These are phyloP conservation scores for Jatropha curcas DNA, from an alignment of 345 rosid species.

Conservation along the genomic window DNA sequence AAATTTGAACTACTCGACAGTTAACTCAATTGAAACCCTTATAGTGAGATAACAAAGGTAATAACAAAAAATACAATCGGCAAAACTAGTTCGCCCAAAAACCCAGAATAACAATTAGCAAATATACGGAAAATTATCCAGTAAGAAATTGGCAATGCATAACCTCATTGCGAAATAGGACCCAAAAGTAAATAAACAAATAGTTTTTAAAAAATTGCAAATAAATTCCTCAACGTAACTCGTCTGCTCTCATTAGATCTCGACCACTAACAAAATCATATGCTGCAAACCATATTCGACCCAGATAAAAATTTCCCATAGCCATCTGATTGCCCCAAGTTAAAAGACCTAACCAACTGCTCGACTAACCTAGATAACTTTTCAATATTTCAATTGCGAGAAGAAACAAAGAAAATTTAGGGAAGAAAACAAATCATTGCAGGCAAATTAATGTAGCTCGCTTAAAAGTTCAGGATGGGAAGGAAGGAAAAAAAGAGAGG, in stretches of 20 bases:
- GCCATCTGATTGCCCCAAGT: not conserved
- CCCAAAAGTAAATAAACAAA: no score
- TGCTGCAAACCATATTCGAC: not conserved
- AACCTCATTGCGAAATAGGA: not conserved
- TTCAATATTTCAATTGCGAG: no score
- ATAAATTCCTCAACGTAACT: no score
- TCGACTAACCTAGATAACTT: not conserved
- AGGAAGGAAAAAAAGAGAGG: not conserved
- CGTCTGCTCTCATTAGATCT: no score
- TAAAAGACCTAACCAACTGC: not conserved
- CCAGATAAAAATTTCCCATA: no score
- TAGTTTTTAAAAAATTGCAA: not conserved
- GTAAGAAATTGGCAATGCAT: not conserved
- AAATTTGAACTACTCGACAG: not conserved
- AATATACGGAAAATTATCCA: not conserved
- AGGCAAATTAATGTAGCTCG: no score
- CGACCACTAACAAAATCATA: no score
- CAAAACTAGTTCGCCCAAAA: not conserved
- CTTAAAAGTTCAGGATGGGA: not conserved
- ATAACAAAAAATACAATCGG: no score
- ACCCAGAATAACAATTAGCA: not conserved
- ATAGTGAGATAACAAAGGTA: not conserved
- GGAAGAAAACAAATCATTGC: no score
- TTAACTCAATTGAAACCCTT: no score
- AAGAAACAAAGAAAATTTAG: no score